Evolutionary conservation across 805 yeast species (phyloP), one percentile per base, ranked within the genome.

Genomic region (Maudiozyma barnettii): DNA sequence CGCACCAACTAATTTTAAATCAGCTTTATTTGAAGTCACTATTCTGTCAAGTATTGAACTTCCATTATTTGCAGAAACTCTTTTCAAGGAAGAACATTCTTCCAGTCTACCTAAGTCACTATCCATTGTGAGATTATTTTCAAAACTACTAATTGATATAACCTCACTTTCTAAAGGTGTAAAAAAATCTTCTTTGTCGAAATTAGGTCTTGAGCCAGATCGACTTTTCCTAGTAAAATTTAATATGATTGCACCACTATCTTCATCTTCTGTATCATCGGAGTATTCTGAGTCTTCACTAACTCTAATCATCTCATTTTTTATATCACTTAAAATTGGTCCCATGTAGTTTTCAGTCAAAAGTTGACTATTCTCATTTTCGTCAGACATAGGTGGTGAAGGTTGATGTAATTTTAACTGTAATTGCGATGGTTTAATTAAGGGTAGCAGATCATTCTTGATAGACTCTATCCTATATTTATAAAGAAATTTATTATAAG

Each of bases 191-290:
- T 41, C 43, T 29, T 33, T 16, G 2, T 18, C 30, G 14, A 37
- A 16, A 8, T 37, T 16, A 31, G 7, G 23, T 19, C 39, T 14
- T 39, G 39, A 36, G 6, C 5, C 14, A n/a, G 33, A 33, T 29
- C 47, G 42, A 8, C 44, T 26, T 16, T 41, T 45, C 30, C 51
- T 55, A 5, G 52, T 20, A 39, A 60, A 60, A 43, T 58, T 51
- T 26, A 60, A 45, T 4, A 57, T 59, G 14, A 60, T 52, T 2
- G 62, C 58, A 16, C 49, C 53, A 29, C 49, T 56, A 9, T 51
- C 55, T 5, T 46, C 51, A n/a, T 35, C 42, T 1, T 45, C 42
- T 5, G 14, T 23, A 18, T 40, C 36, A 20, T 39, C 45, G 10
- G 40, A 37, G 19, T 16, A 19, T 3, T 37, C 40, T 8, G 40